These are phyloP conservation scores for Penicillium chermesinum DNA, from an alignment of 495 filamentous ascomycete genomes.

Conservation along the genomic window DNA sequence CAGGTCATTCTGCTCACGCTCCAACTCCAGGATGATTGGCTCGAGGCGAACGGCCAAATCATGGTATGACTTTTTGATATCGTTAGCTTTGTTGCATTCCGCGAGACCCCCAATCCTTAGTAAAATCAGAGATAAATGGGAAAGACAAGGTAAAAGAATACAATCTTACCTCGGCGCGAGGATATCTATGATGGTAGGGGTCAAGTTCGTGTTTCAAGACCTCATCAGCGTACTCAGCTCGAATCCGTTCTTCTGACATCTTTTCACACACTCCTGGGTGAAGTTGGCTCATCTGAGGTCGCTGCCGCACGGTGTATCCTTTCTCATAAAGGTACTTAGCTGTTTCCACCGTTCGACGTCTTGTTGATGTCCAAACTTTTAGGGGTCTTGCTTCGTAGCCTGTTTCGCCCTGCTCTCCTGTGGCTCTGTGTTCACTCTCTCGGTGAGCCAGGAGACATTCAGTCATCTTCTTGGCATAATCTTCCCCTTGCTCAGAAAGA, in stretches of 20 bases:
- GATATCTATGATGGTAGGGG: conserved; percentile 96
- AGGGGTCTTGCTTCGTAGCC: conserved; percentile 70
- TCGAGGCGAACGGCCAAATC: conserved; percentile 97
- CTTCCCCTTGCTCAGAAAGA: conserved; percentile 71
- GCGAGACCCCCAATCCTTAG: no score
- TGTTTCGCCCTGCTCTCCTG: conserved; percentile 62
- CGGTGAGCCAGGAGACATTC: conserved; percentile 77
- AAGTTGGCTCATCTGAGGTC: conserved; percentile 92
- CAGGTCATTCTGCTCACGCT: conserved; percentile 94
- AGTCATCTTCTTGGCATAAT: conserved; percentile 85
- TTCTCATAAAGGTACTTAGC: conserved; percentile 67
- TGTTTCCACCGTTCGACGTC: conserved; percentile 88
- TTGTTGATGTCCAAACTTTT: conserved; percentile 90
- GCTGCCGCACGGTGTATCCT: conserved; percentile 82
- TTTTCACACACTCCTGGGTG: conserved; percentile 96
- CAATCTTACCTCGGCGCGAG: conserved; percentile 90
- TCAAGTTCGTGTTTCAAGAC: conserved; percentile 89
- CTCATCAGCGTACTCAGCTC: conserved; percentile 77
- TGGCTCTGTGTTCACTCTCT: conserved; percentile 67
- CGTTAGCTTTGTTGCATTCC: no score
- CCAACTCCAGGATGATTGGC: conserved; percentile 95
- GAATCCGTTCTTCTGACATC: conserved; percentile 75
- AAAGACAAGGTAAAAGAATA: no score
- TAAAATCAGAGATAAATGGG: no score
- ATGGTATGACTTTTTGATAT: conserved; percentile 74